phyloP scores from a whole-genome alignment of 108 stramenopile genomes.

The Cyclostephanos tholiformis region DNA sequence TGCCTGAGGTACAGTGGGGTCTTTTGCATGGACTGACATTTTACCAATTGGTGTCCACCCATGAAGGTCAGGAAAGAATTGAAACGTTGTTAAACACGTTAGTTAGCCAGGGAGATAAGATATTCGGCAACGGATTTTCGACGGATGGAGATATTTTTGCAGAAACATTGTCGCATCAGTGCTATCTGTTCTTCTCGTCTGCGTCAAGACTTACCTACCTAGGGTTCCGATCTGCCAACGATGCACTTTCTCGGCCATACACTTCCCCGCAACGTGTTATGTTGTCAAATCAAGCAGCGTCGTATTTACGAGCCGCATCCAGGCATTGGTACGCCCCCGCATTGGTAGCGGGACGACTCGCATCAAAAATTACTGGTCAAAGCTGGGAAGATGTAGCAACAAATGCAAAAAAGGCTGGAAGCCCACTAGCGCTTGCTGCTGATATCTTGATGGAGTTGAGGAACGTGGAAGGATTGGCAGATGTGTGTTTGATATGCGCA shows the following conservation, averaged over 20 bases:
- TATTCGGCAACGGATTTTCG: conserved; percentile 32
- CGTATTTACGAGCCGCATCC: conserved; percentile 67
- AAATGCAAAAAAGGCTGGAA: conserved; percentile 60
- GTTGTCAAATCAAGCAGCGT: conserved; percentile 55
- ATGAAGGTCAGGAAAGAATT: conserved; percentile 77
- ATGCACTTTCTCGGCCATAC: conserved; percentile 53
- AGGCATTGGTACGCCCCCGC: conserved; percentile 76
- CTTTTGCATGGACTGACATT: conserved; percentile 79
- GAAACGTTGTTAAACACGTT: conserved; percentile 76
- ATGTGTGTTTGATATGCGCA: conserved; percentile 80
- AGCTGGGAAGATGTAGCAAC: conserved; percentile 55
- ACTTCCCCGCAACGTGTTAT: conserved; percentile 45
- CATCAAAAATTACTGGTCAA: conserved; percentile 33
- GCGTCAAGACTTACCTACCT: conserved; percentile 78
- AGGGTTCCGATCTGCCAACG: conserved; percentile 75
- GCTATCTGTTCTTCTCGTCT: conserved; percentile 89
- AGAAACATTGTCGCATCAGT: conserved; percentile 62
- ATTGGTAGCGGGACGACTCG: conserved; percentile 67
- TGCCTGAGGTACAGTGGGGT: conserved; percentile 87
- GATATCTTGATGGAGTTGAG: conserved; percentile 63
- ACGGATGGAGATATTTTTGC: conserved; percentile 73
- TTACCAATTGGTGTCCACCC: conserved; percentile 63
- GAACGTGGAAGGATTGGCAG: conserved; percentile 70
- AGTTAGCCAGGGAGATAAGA: conserved; percentile 56
- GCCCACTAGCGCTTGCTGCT: conserved; percentile 80